Evolutionary conservation across 73 alveolate genomes (phyloP).

Genomic region (Diophrys appendiculata): DNA sequence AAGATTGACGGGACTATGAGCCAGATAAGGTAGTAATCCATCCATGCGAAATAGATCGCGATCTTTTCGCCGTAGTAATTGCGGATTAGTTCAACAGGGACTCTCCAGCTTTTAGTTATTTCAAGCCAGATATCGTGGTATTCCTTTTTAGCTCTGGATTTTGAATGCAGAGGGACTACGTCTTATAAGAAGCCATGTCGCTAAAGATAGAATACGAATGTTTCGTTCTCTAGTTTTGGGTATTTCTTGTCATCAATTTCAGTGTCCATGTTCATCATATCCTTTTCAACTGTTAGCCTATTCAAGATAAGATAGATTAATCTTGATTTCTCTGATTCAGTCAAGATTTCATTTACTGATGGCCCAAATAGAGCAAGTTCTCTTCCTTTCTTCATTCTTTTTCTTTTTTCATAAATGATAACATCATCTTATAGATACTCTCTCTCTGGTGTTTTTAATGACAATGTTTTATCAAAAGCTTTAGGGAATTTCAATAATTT

Average conservation of each 20-base stretch:
- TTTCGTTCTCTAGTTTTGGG: conserved; percentile 39
- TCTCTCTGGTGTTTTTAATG: conserved; percentile 9
- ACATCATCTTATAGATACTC: conserved; percentile 38
- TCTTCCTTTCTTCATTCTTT: conserved; percentile 23
- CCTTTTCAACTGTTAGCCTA: conserved; percentile 17
- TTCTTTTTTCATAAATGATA: conserved; percentile 45
- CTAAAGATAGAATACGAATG: conserved; percentile 34
- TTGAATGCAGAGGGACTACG: conserved; percentile 48
- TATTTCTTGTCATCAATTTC: conserved; percentile 9
- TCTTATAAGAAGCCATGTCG: conserved; percentile 34
- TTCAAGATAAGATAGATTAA: conserved; percentile 22
- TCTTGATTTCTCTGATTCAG: conserved; percentile 51
- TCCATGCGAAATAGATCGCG: conserved; percentile 82
- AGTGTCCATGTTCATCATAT: conserved; percentile 13
- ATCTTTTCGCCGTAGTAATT: conserved; percentile 86
- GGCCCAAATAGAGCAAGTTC: neutral
- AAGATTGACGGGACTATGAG: conserved; percentile 44
- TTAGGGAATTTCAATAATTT: conserved; percentile 42
- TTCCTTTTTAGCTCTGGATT: conserved; percentile 34
- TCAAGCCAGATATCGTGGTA: conserved; percentile 16
- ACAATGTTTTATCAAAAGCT: neutral
- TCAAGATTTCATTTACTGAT: conserved; percentile 9
- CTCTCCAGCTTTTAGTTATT: conserved; percentile 21
- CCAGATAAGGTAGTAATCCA: conserved; percentile 52
- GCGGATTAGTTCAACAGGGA: conserved; percentile 54